phyloP scores from a whole-genome alignment of 1,284 basidiomycete species.

The Leccinum ponderosum region DNA sequence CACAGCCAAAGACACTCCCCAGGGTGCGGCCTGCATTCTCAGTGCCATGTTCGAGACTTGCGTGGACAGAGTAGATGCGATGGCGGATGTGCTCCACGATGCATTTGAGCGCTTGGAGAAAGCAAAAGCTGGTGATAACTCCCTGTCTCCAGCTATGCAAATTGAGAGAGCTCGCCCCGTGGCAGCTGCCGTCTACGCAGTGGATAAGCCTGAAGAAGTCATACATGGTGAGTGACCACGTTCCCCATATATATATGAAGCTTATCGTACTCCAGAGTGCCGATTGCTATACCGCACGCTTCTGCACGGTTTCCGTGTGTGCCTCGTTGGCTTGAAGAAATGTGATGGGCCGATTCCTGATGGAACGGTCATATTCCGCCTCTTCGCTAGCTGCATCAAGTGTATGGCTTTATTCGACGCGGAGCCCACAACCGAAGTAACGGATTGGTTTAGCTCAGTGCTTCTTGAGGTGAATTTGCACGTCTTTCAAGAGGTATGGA shows the following conservation, averaged over 20 bases:
- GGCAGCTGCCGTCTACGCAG: conserved; percentile 68
- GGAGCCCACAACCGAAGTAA: conserved; percentile 80
- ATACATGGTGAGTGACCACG: conserved; percentile 55
- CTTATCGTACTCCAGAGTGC: conserved; percentile 56
- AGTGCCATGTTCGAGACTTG: conserved; percentile 81
- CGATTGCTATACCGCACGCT: conserved; percentile 88
- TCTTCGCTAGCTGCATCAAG: conserved; percentile 86
- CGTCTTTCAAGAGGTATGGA: conserved; percentile 95
- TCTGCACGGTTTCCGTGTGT: conserved; percentile 87
- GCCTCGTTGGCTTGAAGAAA: conserved; percentile 79
- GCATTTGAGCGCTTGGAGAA: conserved; percentile 49
- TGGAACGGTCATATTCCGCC: conserved; percentile 80
- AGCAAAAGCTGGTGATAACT: conserved; percentile 47
- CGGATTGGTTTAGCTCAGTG: conserved; percentile 84
- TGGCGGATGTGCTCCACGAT: conserved; percentile 70
- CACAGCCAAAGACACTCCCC: conserved; percentile 68
- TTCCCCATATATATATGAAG: background rate
- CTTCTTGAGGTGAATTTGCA: conserved; percentile 85
- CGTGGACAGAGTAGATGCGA: conserved; percentile 84
- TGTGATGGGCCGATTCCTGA: conserved; percentile 81
- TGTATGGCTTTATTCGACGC: conserved; percentile 88
- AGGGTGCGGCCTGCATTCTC: conserved; percentile 69
- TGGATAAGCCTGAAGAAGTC: conserved; percentile 77
- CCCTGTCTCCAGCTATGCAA: conserved; percentile 48
- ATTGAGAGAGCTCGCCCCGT: conserved; percentile 84